These are phyloP conservation scores for Ustilago crameri DNA, from an alignment of 1,284 basidiomycete species.

Conservation along the genomic window DNA sequence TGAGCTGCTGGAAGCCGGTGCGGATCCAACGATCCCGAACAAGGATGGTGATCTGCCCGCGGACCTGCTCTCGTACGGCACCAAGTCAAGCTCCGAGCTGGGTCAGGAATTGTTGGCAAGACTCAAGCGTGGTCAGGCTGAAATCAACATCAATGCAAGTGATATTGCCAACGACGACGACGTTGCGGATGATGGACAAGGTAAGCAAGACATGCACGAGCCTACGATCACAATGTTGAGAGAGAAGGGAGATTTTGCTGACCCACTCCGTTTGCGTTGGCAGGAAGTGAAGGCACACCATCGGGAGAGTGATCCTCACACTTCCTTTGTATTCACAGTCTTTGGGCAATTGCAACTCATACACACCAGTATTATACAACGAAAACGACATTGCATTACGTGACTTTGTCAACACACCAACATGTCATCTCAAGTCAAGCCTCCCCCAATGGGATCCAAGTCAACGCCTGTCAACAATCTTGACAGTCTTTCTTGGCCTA, in stretches of 20 bases:
- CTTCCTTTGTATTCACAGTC: not conserved
- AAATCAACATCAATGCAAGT: conserved; percentile 42
- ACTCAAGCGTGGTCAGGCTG: conserved; percentile 50
- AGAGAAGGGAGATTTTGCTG: too few species aligned
- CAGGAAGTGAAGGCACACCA: conserved; percentile 51
- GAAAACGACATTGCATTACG: too few species aligned
- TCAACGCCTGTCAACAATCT: conserved; percentile 29
- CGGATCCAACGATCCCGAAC: conserved; percentile 56
- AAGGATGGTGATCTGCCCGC: conserved; percentile 60
- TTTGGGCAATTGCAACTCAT: not conserved
- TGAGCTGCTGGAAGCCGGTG: conserved; percentile 63
- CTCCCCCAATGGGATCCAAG: too few species aligned
- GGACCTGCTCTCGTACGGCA: conserved; percentile 52
- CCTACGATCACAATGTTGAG: not conserved
- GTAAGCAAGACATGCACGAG: conserved; percentile 14
- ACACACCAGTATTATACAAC: too few species aligned
- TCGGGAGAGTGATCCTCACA: conserved; percentile 35
- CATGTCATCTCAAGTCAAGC: too few species aligned
- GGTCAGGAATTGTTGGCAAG: conserved; percentile 54
- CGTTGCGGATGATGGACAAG: conserved; percentile 35
- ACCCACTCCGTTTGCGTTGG: not conserved
- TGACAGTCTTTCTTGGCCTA: conserved; percentile 38
- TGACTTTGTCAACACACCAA: too few species aligned
- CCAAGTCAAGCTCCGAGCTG: conserved; percentile 40
- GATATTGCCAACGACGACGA: conserved; percentile 55